Base-by-base conservation (phyloP, 2,329 filamentous ascomycete species). In the Penicillium palitans region DNA sequence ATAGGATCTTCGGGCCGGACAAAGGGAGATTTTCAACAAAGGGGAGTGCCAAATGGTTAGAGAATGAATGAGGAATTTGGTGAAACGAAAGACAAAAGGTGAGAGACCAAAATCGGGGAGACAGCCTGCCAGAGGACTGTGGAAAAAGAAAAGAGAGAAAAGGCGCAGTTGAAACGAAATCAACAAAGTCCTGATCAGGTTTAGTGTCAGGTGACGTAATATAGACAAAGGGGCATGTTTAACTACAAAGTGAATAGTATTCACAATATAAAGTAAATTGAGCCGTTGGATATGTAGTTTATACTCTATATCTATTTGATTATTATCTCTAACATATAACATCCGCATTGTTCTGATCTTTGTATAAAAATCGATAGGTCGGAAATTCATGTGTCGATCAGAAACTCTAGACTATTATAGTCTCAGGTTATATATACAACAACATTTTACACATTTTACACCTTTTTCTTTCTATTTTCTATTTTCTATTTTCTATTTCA, bases 161-260 rank as follows among this genome's bases (percentile, higher is more conserved):
- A 45, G 52, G 39, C 35, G 52, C 50, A 61, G 53, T 54, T 53
- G 55, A 58, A 46, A 60, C 55, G 58, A 60, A 60, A 56, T 55
- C 60, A 62, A 62, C 60, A 62, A 35, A 9, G 19, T 27, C 60
- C 55, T 45, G 54, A 60, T 62, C 31, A 46, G 59, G 57, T 27
- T 45, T 59, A 60, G 54, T 35, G 58, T 58, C 55, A 60, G 44
- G 55, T 62, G 58, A 62, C 57, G 57, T 62, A 57, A 49, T 47
- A 55, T 53, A 6, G 39, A 45, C 51, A 54, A 40, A 59, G 56
- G 57, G 51, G 47, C 19, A 35, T 44, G 4, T 21, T 47, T 5
- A 17, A 48, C 45, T 48, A 33, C 29, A 17, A 27, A 39, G 25
- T 31, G 13, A 9, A 25, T 25, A 27, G 41, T 27, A 41, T 37